Evolutionary conservation across 192 early-diverging fungal species (phyloP).

Genomic region (Rhizoclosmatium globosum): DNA sequence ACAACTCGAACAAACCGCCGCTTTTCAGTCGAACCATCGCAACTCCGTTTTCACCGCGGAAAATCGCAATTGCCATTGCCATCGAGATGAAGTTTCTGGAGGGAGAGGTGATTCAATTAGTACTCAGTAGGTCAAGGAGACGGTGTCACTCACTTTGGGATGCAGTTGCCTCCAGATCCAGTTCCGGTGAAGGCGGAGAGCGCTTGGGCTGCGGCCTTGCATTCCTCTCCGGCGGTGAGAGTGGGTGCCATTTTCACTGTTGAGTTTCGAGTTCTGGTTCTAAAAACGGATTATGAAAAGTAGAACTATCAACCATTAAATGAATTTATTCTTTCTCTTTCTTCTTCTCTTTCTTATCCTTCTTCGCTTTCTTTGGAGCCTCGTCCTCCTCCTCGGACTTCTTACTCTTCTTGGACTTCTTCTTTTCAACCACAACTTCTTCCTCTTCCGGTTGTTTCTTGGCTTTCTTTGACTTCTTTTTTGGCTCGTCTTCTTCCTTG

Average conservation of each 20-base stretch:
- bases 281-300: too few species aligned
- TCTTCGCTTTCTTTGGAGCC: conserved; percentile 1
- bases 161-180: conserved; percentile 29
- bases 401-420: conserved; percentile 3
- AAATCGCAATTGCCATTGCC: conserved; percentile 56
- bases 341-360: not conserved
- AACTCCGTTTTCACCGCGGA: conserved; percentile 55
- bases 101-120: conserved; percentile 20
- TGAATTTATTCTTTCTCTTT: not conserved
- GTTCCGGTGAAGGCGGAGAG: conserved; percentile 57
- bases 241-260: conserved; percentile 22
- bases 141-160: conserved; percentile 36
- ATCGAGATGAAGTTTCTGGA: conserved; percentile 48
- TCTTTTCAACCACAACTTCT: not conserved
- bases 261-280: not conserved
- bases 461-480: conserved; percentile 1
- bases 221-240: conserved; percentile 55
- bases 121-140: not conserved
- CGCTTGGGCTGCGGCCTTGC: conserved; percentile 53
- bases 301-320: too few species aligned
- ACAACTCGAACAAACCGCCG: conserved; percentile 51
- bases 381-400: not conserved
- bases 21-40: conserved; percentile 59
- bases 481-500: not conserved
- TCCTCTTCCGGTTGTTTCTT: not conserved